phyloP scores from a whole-genome alignment of 2,329 filamentous ascomycete species.

The Stagonosporopsis rhizophila region DNA sequence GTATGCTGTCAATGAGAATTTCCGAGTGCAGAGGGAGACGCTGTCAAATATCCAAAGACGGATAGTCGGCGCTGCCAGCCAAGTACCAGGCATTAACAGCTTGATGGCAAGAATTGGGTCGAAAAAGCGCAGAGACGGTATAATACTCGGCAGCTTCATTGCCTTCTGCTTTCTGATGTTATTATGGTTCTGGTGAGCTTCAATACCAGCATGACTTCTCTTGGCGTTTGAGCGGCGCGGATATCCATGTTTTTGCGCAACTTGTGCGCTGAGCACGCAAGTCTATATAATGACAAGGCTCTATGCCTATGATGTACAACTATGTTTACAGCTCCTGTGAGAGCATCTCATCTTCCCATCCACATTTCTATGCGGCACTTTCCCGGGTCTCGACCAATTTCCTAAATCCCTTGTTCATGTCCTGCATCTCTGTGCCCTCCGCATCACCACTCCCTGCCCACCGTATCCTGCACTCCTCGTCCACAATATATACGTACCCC shows the following conservation, averaged over 20 bases:
- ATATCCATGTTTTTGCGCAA: slow-evolving; percentile 38
- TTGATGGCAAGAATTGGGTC: slow-evolving; percentile 91
- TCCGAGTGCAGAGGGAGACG: slow-evolving; percentile 85
- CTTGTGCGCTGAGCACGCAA: slow-evolving; percentile 23
- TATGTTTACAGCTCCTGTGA: slow-evolving; percentile 31
- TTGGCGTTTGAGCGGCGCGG: slow-evolving; percentile 35
- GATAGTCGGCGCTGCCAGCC: slow-evolving; percentile 86
- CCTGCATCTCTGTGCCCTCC: slow-evolving; percentile 69
- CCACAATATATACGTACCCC: slow-evolving; percentile 91
- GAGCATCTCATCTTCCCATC: not conserved
- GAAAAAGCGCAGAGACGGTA: slow-evolving; percentile 92
- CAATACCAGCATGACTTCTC: slow-evolving; percentile 5
- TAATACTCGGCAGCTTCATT: slow-evolving; percentile 91
- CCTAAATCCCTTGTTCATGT: slow-evolving; percentile 69
- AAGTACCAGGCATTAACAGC: slow-evolving; percentile 91
- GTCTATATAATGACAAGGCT: slow-evolving; percentile 21
- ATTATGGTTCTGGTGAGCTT: slow-evolving; percentile 61
- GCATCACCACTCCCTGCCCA: slow-evolving; percentile 87
- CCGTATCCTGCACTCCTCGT: slow-evolving; percentile 84
- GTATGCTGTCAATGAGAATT: slow-evolving; percentile 94
- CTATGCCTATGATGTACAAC: slow-evolving; percentile 37
- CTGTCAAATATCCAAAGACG: slow-evolving; percentile 86
- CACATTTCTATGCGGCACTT: not conserved
- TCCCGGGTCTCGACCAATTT: slow-evolving; percentile 53
- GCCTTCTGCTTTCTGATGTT: slow-evolving; percentile 90